phyloP scores from a whole-genome alignment of 805 yeast species.

The Metschnikowia proteae region DNA sequence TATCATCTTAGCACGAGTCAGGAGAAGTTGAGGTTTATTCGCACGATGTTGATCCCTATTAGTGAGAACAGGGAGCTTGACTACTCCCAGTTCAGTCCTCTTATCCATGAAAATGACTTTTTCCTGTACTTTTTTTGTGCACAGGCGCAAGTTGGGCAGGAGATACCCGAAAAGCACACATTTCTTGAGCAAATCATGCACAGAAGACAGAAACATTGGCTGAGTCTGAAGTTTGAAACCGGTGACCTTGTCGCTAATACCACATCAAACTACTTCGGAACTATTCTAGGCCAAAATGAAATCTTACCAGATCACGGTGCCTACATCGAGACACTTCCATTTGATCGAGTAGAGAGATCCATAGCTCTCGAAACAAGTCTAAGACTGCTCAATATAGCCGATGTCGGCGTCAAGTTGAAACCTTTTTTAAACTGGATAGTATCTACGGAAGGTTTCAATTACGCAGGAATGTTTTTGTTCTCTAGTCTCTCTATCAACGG shows the following conservation, averaged over 20 bases:
- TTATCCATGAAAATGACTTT: constrained; percentile 11
- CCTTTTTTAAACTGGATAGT: constrained; percentile 11
- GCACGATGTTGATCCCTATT: constrained; percentile 10
- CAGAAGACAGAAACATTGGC: not conserved
- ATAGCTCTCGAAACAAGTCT: constrained; percentile 7
- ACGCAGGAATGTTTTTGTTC: constrained; percentile 10
- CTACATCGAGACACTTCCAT: constrained; percentile 6
- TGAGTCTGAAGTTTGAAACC: not conserved
- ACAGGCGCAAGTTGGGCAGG: not conserved
- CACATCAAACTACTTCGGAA: constrained; percentile 10
- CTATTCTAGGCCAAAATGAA: constrained; percentile 2
- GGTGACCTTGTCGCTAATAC: constrained; percentile 9
- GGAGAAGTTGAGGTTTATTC: constrained; percentile 14
- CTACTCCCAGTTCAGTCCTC: constrained; percentile 4
- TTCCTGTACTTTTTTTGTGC: constrained; percentile 11
- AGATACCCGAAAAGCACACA: not conserved
- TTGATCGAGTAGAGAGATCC: constrained; percentile 9
- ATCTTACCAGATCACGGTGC: not conserved
- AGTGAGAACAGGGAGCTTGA: constrained; percentile 1
- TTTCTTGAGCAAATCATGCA: not conserved
- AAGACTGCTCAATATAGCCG: not conserved
- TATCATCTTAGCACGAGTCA: constrained; percentile 7
- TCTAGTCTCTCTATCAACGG: constrained; percentile 1
- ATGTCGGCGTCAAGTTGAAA: constrained; percentile 1
- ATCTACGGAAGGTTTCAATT: constrained; percentile 12